These are phyloP conservation scores for Auricularia sp. DNA, from an alignment of 768 basidiomycete species.

Conservation along the genomic window DNA sequence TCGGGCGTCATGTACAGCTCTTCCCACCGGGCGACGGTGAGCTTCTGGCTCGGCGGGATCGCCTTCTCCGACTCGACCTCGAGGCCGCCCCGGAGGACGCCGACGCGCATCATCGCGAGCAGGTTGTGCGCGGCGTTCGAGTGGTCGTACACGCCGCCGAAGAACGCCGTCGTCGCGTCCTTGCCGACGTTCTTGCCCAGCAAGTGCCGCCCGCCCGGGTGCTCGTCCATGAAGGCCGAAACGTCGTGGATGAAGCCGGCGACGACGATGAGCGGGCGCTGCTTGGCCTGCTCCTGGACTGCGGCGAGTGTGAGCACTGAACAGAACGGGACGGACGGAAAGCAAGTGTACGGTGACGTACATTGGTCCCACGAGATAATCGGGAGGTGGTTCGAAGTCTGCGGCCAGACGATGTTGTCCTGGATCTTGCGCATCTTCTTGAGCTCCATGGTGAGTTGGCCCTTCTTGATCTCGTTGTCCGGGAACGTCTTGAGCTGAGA, in stretches of 20 bases:
- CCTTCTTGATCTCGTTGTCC: conserved; percentile 71
- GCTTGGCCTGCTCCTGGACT: conserved; percentile 74
- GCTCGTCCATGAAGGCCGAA: conserved; percentile 74
- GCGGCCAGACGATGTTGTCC: conserved; percentile 72
- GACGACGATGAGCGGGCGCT: conserved; percentile 74
- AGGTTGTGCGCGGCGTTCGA: conserved; percentile 80
- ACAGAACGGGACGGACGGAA: not conserved
- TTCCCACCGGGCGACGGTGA: conserved; percentile 57
- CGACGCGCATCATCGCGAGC: conserved; percentile 54
- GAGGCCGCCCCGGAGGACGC: conserved; percentile 43
- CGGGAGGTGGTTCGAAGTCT: conserved; percentile 61
- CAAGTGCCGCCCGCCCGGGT: conserved; percentile 83
- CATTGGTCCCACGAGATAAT: conserved; percentile 83
- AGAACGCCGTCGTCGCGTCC: conserved; percentile 90
- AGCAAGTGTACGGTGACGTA: conserved; percentile 23
- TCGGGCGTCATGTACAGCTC: conserved; percentile 28
- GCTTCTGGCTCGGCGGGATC: conserved; percentile 64
- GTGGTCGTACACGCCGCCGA: conserved; percentile 85
- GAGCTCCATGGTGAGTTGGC: conserved; percentile 88
- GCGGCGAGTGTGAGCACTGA: conserved; percentile 4
- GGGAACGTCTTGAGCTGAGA: conserved; percentile 60
- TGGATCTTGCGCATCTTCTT: conserved; percentile 76
- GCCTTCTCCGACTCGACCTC: conserved; percentile 48
- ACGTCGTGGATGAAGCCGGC: conserved; percentile 93
- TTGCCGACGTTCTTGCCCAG: conserved; percentile 78